phyloP scores from a whole-genome alignment of 2,329 filamentous ascomycete species.

The Apiospora sp. region DNA sequence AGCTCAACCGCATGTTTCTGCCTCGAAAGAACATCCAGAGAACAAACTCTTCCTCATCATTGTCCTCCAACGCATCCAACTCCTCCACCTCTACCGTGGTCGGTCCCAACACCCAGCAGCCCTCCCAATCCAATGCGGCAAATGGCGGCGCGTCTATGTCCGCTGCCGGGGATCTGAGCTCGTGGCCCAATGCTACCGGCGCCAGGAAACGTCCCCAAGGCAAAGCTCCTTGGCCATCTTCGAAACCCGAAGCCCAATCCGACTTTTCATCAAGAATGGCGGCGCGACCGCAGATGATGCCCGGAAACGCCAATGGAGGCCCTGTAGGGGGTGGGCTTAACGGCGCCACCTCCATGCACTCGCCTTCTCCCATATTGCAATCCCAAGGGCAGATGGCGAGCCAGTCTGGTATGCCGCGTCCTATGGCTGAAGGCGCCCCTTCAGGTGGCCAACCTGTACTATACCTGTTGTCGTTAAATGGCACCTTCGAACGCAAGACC shows the following conservation, averaged over 20 bases:
- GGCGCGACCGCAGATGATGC: conserved; percentile 19
- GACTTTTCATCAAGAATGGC: not conserved
- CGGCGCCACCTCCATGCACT: conserved; percentile 50
- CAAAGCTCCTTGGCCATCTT: conserved; percentile 58
- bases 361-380: conserved; percentile 47
- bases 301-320: conserved; percentile 15
- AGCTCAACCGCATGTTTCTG: conserved; percentile 87
- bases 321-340: conserved; percentile 48
- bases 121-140: conserved; percentile 24
- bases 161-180: conserved; percentile 55
- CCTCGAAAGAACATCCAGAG: conserved; percentile 87
- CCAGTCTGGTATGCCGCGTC: conserved; percentile 65
- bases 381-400: conserved; percentile 48
- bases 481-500: conserved; percentile 96
- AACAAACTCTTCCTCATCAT: conserved; percentile 89
- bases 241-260: conserved; percentile 51
- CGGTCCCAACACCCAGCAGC: conserved; percentile 20
- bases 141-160: conserved; percentile 66
- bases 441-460: conserved; percentile 78
- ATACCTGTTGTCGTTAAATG: conserved; percentile 88
- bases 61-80: conserved; percentile 70
- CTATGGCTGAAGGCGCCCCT: conserved; percentile 66
- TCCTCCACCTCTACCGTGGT: conserved; percentile 68
- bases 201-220: conserved; percentile 60
- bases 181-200: conserved; percentile 57